Base-by-base conservation (phyloP, 352 stramenopile species). In the Globisporangium polare region DNA sequence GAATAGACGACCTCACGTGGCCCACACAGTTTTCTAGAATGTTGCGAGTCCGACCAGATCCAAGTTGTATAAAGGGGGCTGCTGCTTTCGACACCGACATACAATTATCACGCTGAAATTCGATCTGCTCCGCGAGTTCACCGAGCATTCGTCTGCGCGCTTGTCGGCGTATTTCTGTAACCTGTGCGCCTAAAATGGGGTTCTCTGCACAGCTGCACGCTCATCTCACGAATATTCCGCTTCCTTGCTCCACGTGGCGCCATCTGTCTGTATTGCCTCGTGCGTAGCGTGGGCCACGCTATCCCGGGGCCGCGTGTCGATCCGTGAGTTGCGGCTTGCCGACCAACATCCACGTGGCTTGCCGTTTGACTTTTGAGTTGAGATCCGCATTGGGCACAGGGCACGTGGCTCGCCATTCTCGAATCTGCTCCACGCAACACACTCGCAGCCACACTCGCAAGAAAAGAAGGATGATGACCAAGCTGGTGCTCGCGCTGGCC, bases 401-500 rank as follows among this genome's bases (percentile, higher is more conserved):
- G 33, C 33, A 17, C n/a, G 37, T 26, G 29, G 47, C 47, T 53
- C 47, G 27, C 50, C 50, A 56, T 56, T 56, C 50, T 56, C 50
- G 50, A 56, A 56, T 56, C 50, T 43, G 50, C 50, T 26, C 12
- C 41, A 43, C 41, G 27, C 26, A 53, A 53, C 47, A 53, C 24
- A 54, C 26, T 4, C 49, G 35, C 46, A 53, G 22, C 2, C 33
- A 53, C 46, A 20, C 29, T 9, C 29, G 29, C 29, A 33, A 33
- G 29, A 12, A 41, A 54, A 3, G 15, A 54, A 54, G 13, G 52
- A 87, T 90, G 80, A 72, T 89, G 70, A 83, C 77, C 41, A 89
- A 89, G 66, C 58, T 88, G 27, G 71, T 88, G 52, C 64, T 77
- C 33, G 67, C 67, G 47, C 62, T 88, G 49, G 80, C 80, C 50